A percentile compares a stretch with the other conserved stretches of the same genome.
Conservation (phyloP, 2,329 filamentous ascomycete species). For the Penicillium vulpinum region DNA sequence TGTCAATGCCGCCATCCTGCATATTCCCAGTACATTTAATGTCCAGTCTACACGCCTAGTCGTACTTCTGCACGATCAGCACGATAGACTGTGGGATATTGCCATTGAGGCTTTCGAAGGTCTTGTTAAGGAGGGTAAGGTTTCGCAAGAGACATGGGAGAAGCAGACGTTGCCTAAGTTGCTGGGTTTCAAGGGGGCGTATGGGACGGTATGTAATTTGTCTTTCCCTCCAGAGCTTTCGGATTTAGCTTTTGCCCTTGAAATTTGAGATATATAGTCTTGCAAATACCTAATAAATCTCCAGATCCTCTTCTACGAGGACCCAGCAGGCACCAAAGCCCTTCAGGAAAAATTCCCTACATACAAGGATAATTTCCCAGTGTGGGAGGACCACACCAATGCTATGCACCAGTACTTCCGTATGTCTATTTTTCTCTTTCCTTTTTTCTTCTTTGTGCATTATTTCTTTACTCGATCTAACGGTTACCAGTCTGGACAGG, state of each 20-base stretch:
- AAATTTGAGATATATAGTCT: neutral
- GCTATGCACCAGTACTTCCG: slow-evolving; percentile 77
- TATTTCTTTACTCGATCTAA: neutral
- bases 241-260: slow-evolving; percentile 51
- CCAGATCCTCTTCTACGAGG: slow-evolving; percentile 79
- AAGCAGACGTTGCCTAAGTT: slow-evolving; percentile 48
- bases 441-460: neutral
- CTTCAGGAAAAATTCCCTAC: slow-evolving; percentile 68
- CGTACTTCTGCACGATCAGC: slow-evolving; percentile 76
- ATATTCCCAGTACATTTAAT: slow-evolving; percentile 84
- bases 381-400: slow-evolving; percentile 72
- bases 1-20: slow-evolving; percentile 55
- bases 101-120: slow-evolving; percentile 64
- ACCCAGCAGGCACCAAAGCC: slow-evolving; percentile 64
- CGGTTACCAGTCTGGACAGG: slow-evolving; percentile 66
- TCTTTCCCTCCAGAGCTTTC: neutral
- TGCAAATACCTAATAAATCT: neutral
- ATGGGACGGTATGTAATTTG: slow-evolving; percentile 58
- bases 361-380: slow-evolving; percentile 77
- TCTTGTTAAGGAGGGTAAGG: slow-evolving; percentile 60
- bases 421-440: slow-evolving; percentile 25
- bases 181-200: slow-evolving; percentile 65
- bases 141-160: slow-evolving; percentile 58
- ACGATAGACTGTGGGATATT: slow-evolving; percentile 85
- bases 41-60: slow-evolving; percentile 77